Conservation (phyloP, 2,329 filamentous ascomycete species). For the Neonectria faginata region DNA sequence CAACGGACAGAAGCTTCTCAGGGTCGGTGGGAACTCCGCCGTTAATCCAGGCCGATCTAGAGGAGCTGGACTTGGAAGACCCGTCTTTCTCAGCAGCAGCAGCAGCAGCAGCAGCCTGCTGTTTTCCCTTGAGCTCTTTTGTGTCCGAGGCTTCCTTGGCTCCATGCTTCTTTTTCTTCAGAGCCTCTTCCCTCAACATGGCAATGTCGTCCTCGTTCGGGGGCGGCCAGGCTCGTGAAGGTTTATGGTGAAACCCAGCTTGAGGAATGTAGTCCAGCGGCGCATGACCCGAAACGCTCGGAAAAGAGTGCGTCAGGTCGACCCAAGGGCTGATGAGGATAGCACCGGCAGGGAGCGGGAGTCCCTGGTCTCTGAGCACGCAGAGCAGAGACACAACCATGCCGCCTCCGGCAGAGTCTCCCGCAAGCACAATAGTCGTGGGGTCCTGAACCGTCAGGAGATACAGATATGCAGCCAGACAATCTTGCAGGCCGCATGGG, state of each 20-base stretch:
- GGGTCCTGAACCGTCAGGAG: conserved; percentile 82
- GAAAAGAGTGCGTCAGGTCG: conserved; percentile 94
- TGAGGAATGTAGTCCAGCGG: conserved; percentile 89
- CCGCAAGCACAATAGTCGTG: conserved; percentile 85
- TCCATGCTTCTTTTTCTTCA: conserved; percentile 52
- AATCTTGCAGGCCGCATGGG: conserved; percentile 91
- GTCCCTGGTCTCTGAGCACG: conserved; percentile 81
- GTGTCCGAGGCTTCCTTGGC: conserved; percentile 38
- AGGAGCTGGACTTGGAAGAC: conserved; percentile 29
- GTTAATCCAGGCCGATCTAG: conserved; percentile 44
- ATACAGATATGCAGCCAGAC: conserved; percentile 86
- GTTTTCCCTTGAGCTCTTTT: conserved; percentile 47
- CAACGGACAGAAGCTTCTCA: conserved; percentile 67
- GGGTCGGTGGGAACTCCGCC: conserved; percentile 45
- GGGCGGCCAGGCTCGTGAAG: conserved; percentile 91
- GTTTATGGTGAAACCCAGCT: conserved; percentile 89
- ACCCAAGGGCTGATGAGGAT: conserved; percentile 96
- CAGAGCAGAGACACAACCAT: conserved; percentile 88
- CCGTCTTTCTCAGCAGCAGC: conserved; percentile 47
- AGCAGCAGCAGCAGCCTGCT: conserved; percentile 50
- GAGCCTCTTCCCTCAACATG: conserved; percentile 63
- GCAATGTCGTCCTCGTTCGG: conserved; percentile 81
- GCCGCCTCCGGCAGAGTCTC: conserved; percentile 93
- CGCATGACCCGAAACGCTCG: conserved; percentile 80
- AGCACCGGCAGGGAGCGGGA: conserved; percentile 88